Evolutionary conservation across 768 basidiomycete genomes (phyloP), one percentile per base, ranked within the genome.

Genomic region (Kwoniella botswanensis): DNA sequence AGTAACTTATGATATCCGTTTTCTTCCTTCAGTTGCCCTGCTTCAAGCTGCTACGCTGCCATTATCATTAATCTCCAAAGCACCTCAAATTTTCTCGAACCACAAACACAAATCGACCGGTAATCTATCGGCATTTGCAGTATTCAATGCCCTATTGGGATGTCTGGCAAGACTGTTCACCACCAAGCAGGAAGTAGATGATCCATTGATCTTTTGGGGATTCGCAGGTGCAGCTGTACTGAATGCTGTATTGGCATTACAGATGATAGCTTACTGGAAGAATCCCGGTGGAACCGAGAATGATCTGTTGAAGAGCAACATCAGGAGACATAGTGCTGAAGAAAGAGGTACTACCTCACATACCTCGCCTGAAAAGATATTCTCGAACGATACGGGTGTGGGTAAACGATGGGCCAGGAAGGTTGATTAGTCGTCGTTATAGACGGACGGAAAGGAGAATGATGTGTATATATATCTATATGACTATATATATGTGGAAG

Each of bases 111-210:
- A 87, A 60, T 92, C 91, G 7, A 98, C 97, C 0, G 97, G 97
- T 12, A 94, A 98, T 79, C 91, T 99, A 53, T 95, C 93, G 12
- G 89, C 93, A 0, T 93, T 99, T 79, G 94, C 94, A 26, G 93
- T 98, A 46, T 85, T 93, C 77, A 88, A 93, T 62, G 93, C 96
- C 73, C 88, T 98, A 50, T 87, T 87, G 1, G 96, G 97, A 24
- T 97, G 94, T 83, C 85, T 93, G 46, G 97, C 96, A 0, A 87
- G 97, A 56, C 86, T 98, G 17, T 98, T 94, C 86, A 99, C 97
- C 7, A 98, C 94, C 13, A 88, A 90, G 11, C 91, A 91, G 42
- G 96, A 98, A 82, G 90, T 97, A 67, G 89, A 90, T 62, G 97
- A 98, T 83, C 74, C 82, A 9, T 86, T 97, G 73, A 88, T 98